Evolutionary conservation across 345 rosid species (phyloP), one percentile per base, ranked within the genome.

Genomic region (Luvunga scandens): DNA sequence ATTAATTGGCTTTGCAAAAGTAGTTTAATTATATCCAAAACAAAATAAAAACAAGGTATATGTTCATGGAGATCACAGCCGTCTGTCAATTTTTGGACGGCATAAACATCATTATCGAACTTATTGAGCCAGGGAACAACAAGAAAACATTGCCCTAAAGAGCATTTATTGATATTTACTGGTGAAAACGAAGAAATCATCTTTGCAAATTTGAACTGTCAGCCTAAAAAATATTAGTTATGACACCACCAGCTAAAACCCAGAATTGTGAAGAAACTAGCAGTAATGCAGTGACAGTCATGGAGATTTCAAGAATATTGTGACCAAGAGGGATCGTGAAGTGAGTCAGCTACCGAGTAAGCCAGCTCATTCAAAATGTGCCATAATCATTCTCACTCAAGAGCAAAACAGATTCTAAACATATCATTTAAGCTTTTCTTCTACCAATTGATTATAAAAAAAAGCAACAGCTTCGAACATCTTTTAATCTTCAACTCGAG

Each of bases 191-290:
- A 42, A 74, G 27, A 60, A 62, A 63, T 42, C 30, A 72, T 31
- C 48, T 34, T 57, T 59, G 48, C 75, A 72, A 42, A 36, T 6
- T 57, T n/a, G 48, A n/a, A 12, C 24, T 22, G 13, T 24, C n/a
- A 18, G 53, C 76, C n/a, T 24, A 36, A 69, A 69, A 53, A 53
- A 1, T 4, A 24, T 36, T 25, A 66, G 27, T 21, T 39, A 18
- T 65, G 10, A 65, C 12, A 31, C 50, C 36, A 28, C 2, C 22
- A 56, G 56, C 63, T 48, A 21, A 13, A 72, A 57, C 31, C 73
- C 39, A 22, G 66, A 65, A 80, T 33, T 68, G 57, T 16, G 21
- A 73, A 70, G 31, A 50, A 31, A 34, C 75, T 66, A 76, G 72
- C 38, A 39, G 72, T 78, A 69, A 59, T 39, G 57, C 48, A 71